Evolutionary conservation across 2,329 filamentous ascomycete species (phyloP), one percentile per base, ranked within the genome.

Genomic region (Penicillium aurantiogriseum): DNA sequence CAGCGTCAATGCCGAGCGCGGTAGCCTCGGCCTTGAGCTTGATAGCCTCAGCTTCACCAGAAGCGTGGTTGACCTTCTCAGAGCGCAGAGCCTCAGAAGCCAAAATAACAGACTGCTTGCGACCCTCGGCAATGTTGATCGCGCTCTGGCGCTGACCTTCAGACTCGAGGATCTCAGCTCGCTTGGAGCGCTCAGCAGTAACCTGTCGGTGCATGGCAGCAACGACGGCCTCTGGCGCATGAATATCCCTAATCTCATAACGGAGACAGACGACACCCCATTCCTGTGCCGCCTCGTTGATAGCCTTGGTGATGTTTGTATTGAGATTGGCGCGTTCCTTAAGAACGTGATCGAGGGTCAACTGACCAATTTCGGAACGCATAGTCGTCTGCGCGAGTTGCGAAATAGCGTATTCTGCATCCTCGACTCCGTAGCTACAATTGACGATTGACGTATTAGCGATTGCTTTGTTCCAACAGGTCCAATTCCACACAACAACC

Each of bases 121-220:
- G 87, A 75, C 94, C 94, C 81, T 99, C 94, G 55, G 94, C 94
- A 66, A 99, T 97, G 76, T 99, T 99, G 84, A 99, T 99, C 39
- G 94, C 94, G 69, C 88, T 93, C 79, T 99, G 94, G 62, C 94
- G 84, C 78, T 99, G 94, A 77, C 94, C 94, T 73, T 99, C 94
- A 0, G 91, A 96, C 58, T 99, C 94, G 47, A 99, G 83, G 69
- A 99, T 99, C 79, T 99, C 94, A 56, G 94, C 94, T 63, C 94
- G 89, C 84, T 99, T 99, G 70, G 90, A 95, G 42, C 94, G 89
- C 80, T 99, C 94, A 19, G 94, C 94, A 0, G 94, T 97, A 50
- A 99, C 94, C 75, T 97, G 93, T 63, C 94, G 86, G 80, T 99
- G 94, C 94, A 99, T 99, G 69, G 94, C 94, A 69, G 92, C 91